Conservation (phyloP, 2,329 filamentous ascomycete genomes). For the Cladophialophora carrionii region DNA sequence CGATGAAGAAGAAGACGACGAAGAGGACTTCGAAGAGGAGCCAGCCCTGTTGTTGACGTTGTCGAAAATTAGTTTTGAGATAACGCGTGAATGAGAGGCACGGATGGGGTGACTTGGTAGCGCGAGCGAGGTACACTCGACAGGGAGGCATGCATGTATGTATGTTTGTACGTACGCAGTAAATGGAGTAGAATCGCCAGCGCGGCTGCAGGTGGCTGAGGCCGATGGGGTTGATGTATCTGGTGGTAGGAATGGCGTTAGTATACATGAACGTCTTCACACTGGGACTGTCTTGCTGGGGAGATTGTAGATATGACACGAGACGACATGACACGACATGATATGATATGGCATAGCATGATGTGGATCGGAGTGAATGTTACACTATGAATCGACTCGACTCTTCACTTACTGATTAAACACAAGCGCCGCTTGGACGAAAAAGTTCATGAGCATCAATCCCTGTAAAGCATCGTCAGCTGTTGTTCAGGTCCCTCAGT, state of each 20-base stretch:
- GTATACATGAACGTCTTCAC: background rate
- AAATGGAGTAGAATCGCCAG: slow-evolving; percentile 32
- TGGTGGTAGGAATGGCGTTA: slow-evolving; percentile 40
- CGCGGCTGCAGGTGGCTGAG: slow-evolving; percentile 24
- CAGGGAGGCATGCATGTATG: background rate
- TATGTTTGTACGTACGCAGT: slow-evolving; percentile 24
- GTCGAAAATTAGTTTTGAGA: too few relatives aligned
- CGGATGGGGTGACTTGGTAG: too few relatives aligned
- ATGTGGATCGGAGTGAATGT: too few relatives aligned
- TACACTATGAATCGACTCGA: too few relatives aligned
- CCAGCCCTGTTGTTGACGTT: slow-evolving; percentile 49
- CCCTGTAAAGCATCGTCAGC: slow-evolving; percentile 38
- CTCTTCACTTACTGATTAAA: slow-evolving; percentile 23
- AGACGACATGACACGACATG: slow-evolving; percentile 24
- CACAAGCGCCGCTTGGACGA: slow-evolving; percentile 29
- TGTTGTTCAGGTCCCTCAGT: background rate
- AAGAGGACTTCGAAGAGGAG: slow-evolving; percentile 17
- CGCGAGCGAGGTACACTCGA: too few relatives aligned
- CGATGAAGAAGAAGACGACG: slow-evolving; percentile 59
- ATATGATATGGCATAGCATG: background rate
- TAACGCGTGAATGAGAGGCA: too few relatives aligned
- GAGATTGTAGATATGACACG: slow-evolving; percentile 2
- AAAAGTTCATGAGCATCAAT: slow-evolving; percentile 33
- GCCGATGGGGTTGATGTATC: slow-evolving; percentile 40
- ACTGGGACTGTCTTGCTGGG: too few relatives aligned